Evolutionary conservation across 1,284 basidiomycete species (phyloP), one percentile per base, ranked within the genome.

Genomic region (Puccinia coronata): DNA sequence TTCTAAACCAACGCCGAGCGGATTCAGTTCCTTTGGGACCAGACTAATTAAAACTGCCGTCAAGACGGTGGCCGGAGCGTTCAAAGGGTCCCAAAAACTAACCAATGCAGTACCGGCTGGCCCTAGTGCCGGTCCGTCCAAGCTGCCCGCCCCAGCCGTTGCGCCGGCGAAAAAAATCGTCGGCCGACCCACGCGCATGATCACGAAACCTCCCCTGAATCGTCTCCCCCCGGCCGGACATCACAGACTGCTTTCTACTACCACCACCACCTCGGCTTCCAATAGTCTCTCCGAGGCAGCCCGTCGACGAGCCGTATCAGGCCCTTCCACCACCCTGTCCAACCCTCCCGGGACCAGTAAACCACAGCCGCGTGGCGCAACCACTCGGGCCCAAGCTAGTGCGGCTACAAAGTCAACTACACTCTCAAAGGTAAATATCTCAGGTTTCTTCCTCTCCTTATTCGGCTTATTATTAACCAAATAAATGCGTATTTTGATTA

Each of bases 11-110:
- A 53, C 23, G 20, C 51, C 70, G 31, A 73, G 70, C 55, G 70
- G 70, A 31, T 73, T 73, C 28, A 73, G 70, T 57, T 73, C 70
- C 18, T 73, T 73, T 73, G 70, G 70, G 14, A 53, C 70, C 18
- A 47, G 70, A 23, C n/a, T 73, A 55, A 20, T 73, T 14, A 73
- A 55, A 55, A 51, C 70, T 20, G 70, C 70, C 34, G 70, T 73
- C 49, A 73, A 73, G 23, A 73, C 70, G 8, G 70, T 73, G 14
- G 51, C 47, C n/a, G 49, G 49, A 36, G 70, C 70, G 31, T 53
- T 73, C 28, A 73, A 73, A 25, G 43, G 2, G n/a, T 70, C 69
- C 9, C 69, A 70, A 70, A 36, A 65, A 36, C 23, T n/a, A 39
- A 43, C 67, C 9, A 70, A 49, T 16, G 43, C 25, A 6, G 70